Conservation (phyloP, 2,329 filamentous ascomycete genomes). For the Aspergillus sergii region DNA sequence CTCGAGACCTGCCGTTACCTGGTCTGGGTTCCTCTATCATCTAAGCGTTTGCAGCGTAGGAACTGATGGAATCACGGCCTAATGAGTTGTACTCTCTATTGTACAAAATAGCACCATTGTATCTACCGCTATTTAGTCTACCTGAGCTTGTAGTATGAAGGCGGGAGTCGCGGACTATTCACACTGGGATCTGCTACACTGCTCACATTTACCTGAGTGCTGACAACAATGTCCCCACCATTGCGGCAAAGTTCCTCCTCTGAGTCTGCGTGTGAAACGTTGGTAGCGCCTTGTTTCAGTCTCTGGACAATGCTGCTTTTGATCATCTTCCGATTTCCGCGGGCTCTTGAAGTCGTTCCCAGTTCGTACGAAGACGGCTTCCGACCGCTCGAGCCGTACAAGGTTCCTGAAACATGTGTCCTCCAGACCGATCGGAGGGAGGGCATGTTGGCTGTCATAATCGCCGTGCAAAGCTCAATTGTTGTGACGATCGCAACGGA, state of each 20-base stretch:
- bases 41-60: too few relatives aligned
- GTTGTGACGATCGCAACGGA: constrained; percentile 9
- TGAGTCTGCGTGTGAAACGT: background rate
- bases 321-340: background rate
- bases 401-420: constrained; percentile 3
- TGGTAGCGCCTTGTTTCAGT: background rate
- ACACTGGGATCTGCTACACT: background rate
- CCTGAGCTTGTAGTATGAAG: background rate
- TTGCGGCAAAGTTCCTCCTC: background rate
- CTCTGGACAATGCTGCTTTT: background rate
- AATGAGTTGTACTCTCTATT: background rate
- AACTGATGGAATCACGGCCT: too few relatives aligned
- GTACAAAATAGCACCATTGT: background rate
- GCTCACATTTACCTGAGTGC: background rate
- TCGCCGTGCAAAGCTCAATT: constrained; percentile 6
- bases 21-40: background rate
- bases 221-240: background rate
- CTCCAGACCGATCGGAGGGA: constrained; percentile 5
- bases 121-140: background rate
- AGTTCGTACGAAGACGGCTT: background rate
- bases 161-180: background rate
- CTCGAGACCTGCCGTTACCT: background rate
- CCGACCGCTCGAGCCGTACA: background rate
- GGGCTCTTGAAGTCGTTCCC: background rate
- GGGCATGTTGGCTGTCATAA: constrained; percentile 10